Percentiles rank a stretch among this genome's conserved stretches.
Evolutionary conservation across 352 stramenopile species (phyloP).

Genomic region (Phytopythium cucurbitacearum): DNA sequence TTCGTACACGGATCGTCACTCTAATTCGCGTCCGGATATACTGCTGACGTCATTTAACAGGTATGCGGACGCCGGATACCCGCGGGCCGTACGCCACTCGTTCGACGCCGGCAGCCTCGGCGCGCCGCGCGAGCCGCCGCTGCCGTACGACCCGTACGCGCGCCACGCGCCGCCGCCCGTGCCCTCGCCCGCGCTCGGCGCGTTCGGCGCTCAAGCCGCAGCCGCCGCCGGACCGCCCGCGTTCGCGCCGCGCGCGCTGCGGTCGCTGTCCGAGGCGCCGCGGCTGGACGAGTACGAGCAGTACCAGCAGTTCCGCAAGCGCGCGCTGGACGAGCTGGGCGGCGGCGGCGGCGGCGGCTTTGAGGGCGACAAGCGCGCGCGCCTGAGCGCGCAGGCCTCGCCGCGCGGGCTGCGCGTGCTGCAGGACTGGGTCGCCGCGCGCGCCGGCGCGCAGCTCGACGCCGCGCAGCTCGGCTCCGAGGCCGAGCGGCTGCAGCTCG

Average conservation of each 20-base stretch:
- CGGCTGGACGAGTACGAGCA: constrained; percentile 66
- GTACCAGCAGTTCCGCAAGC: constrained; percentile 61
- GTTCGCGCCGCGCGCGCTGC: constrained; percentile 41
- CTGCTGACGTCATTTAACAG: constrained; percentile 1
- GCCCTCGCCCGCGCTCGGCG: constrained; percentile 14
- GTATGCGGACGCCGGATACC: constrained; percentile 29
- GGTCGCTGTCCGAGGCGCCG: constrained; percentile 66
- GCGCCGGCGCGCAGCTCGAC: constrained; percentile 57
- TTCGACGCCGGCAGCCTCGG: constrained; percentile 67
- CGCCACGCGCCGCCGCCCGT: not conserved
- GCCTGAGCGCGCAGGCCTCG: constrained; percentile 47
- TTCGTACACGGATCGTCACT: too few species aligned
- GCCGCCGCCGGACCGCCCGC: constrained; percentile 12
- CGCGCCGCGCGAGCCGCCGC: constrained; percentile 15
- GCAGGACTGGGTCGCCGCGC: constrained; percentile 71
- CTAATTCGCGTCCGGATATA: not conserved
- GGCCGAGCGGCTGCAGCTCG: constrained; percentile 68
- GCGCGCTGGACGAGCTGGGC: constrained; percentile 30
- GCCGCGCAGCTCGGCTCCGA: constrained; percentile 37
- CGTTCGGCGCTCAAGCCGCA: not conserved
- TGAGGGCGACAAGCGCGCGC: constrained; percentile 38
- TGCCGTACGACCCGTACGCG: constrained; percentile 24
- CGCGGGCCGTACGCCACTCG: constrained; percentile 49
- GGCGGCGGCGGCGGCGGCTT: constrained; percentile 13
- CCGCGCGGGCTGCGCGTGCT: constrained; percentile 70